These are phyloP conservation scores for Poronia punctata DNA, from an alignment of 495 filamentous ascomycete genomes.

Conservation along the genomic window DNA sequence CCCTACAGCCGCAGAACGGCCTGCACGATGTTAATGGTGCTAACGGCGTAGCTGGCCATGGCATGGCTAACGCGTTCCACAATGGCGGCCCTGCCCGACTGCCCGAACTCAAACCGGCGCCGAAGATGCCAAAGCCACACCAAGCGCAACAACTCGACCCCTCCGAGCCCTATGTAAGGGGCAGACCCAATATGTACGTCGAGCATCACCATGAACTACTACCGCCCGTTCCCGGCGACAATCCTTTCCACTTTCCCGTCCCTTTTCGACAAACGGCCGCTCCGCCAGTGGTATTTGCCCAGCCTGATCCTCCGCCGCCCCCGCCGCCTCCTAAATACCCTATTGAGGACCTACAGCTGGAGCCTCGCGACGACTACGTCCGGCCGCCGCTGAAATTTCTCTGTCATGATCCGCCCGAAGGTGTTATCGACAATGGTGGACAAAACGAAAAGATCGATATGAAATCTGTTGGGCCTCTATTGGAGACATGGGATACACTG, in stretches of 20 bases:
- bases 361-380: constrained; percentile 49
- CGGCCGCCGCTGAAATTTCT: constrained; percentile 74
- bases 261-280: constrained; percentile 32
- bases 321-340: constrained; percentile 86
- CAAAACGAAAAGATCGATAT: constrained; percentile 56
- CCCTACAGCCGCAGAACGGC: constrained; percentile 35
- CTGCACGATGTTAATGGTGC: constrained; percentile 34
- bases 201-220: constrained; percentile 31
- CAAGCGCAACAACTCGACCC: constrained; percentile 20
- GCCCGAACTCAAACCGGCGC: constrained; percentile 73
- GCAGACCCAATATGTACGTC: constrained; percentile 31
- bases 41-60: too few species aligned
- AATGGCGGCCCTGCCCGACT: constrained; percentile 44
- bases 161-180: constrained; percentile 30
- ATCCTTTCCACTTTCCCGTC: constrained; percentile 36
- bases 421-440: constrained; percentile 25
- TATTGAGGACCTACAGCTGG: constrained; percentile 84
- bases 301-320: constrained; percentile 46
- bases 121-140: constrained; percentile 70
- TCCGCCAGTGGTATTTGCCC: constrained; percentile 14
- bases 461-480: constrained; percentile 68
- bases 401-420: constrained; percentile 49
- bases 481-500: constrained; percentile 92
- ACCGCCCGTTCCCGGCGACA: constrained; percentile 32
- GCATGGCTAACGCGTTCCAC: too few species aligned